Percentiles rank a stretch among this genome's conserved stretches.
phyloP scores from a whole-genome alignment of 768 basidiomycete genomes.

The Ramaria sp. region DNA sequence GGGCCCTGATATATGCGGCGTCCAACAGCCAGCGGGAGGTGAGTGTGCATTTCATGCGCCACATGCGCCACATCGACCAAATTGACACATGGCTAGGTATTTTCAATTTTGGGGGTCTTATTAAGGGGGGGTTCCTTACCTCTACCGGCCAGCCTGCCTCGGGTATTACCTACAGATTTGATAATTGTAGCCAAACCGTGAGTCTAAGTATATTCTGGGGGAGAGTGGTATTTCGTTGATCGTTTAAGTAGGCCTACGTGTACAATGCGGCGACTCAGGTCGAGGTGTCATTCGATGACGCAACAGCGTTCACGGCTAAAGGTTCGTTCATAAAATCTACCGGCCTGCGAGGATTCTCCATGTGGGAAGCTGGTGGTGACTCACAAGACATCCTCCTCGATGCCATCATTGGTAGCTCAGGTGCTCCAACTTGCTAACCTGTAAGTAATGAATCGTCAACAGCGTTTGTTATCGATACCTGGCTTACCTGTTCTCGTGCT shows the following conservation, averaged over 20 bases:
- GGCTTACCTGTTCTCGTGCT: background rate
- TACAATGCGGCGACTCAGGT: constrained; percentile 44
- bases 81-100: background rate
- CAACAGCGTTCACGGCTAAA: constrained; percentile 32
- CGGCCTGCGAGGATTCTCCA: constrained; percentile 54
- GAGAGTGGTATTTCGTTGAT: background rate
- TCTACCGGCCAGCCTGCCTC: constrained; percentile 31
- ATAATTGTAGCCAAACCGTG: constrained; percentile 69
- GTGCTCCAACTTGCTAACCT: background rate
- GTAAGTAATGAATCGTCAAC: background rate
- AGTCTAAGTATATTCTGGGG: constrained; percentile 17
- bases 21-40: constrained; percentile 38
- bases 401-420: constrained; percentile 31
- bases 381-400: constrained; percentile 49
- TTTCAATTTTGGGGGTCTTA: constrained; percentile 54
- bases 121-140: constrained; percentile 44
- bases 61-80: background rate
- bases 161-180: constrained; percentile 44
- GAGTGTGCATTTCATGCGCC: constrained; percentile 12
- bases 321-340: constrained; percentile 44
- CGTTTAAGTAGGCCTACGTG: constrained; percentile 45
- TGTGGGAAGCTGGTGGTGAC: constrained; percentile 68
- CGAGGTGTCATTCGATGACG: constrained; percentile 58
- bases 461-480: constrained; percentile 3
- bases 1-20: constrained; percentile 50